Evolutionary conservation across 345 rosid genomes (phyloP).

Genomic region (Heritiera littoralis): DNA sequence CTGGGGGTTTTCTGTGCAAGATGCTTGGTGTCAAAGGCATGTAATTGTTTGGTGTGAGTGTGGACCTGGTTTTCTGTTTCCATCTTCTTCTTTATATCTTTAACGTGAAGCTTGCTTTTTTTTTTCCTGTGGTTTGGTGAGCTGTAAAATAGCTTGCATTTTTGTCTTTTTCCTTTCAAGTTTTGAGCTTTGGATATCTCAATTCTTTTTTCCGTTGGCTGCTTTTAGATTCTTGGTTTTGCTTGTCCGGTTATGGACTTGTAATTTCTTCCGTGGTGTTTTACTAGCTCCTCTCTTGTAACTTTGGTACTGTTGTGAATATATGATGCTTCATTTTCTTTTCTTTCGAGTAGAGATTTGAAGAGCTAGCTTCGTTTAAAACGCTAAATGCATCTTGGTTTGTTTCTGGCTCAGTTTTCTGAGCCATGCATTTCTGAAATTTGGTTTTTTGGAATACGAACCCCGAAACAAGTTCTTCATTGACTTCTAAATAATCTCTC

Average conservation of each 20-base stretch:
- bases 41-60: slow-evolving; percentile 54
- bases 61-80: slow-evolving; percentile 42
- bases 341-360: slow-evolving; percentile 8
- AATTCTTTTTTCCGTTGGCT: slow-evolving; percentile 16
- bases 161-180: slow-evolving; percentile 38
- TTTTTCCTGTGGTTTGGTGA: slow-evolving; percentile 46
- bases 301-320: slow-evolving; percentile 16
- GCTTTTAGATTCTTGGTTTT: slow-evolving; percentile 20
- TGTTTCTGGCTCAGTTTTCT: slow-evolving; percentile 22
- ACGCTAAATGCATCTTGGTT: slow-evolving; percentile 11
- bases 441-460: slow-evolving; percentile 14
- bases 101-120: slow-evolving; percentile 39
- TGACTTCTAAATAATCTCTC: neutral
- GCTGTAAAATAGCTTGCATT: slow-evolving; percentile 50
- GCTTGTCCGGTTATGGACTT: slow-evolving; percentile 19
- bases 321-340: slow-evolving; percentile 17
- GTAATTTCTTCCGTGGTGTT: slow-evolving; percentile 26
- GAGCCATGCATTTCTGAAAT: slow-evolving; percentile 21
- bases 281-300: neutral
- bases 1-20: slow-evolving; percentile 26
- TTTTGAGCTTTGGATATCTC: slow-evolving; percentile 36
- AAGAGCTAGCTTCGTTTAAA: slow-evolving; percentile 5
- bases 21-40: slow-evolving; percentile 53
- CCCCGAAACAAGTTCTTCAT: neutral
- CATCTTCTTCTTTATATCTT: slow-evolving; percentile 35